Evolutionary conservation across 1,139 yeast genomes (phyloP), one percentile per base, ranked within the genome.

Genomic region (Blastobotrys ciferrii): DNA sequence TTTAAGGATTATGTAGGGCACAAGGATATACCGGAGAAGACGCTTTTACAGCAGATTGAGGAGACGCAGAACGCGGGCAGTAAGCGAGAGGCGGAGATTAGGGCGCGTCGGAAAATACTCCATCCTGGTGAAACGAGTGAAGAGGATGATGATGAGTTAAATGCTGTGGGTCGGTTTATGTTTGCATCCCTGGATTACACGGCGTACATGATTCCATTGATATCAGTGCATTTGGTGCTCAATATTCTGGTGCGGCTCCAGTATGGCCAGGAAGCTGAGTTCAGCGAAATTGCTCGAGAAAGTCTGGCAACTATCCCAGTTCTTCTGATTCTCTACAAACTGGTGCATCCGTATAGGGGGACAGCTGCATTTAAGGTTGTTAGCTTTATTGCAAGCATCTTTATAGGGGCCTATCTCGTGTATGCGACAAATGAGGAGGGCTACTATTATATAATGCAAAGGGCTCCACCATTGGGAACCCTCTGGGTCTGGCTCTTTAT

Each of bases 401-500:
- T 50, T 2, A 55, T 67, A 18, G 73, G 73, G 25, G 55, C 64
- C 36, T 69, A 69, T 51, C 53, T 70, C 31, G 57, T 70, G 9
- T 63, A 61, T 47, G 57, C 64, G 9, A 56, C 70, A 14, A 61
- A 68, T 46, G 68, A 64, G 46, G 67, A 63, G 40, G 72, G 71
- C 25, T 70, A 70, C 57, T 67, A 63, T 52, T 64, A 67, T 3
- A 63, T 68, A 23, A 71, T 70, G 73, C 59, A 63, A 40, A 57
- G 64, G 39, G 71, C 72, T 2, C 74, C 74, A 3, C 70, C 74
- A 1, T 53, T 70, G 13, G 74, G 73, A 13, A 70, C 75, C 4
- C 52, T 70, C 5, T 67, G 71, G 66, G 64, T 68, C 6, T 71
- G 74, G 72, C 55, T 68, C 35, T 66, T 70, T 48, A 52, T 70